phyloP scores from a whole-genome alignment of 306 rosid species.

The Betula pendula region DNA sequence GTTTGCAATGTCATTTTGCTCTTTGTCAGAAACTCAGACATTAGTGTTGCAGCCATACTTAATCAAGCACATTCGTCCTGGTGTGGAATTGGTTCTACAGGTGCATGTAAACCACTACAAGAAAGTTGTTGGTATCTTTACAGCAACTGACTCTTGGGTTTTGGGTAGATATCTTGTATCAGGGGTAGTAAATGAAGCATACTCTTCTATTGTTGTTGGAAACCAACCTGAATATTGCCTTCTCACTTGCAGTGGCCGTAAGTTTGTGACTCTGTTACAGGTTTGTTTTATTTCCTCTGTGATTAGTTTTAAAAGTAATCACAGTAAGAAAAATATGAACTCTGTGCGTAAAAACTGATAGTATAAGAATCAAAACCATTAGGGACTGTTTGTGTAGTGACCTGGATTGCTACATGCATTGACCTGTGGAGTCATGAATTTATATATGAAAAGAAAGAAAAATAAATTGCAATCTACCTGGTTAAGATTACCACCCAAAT shows the following conservation, averaged over 20 bases:
- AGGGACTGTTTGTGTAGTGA: neutral
- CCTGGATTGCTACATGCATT: neutral
- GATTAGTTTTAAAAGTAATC: neutral
- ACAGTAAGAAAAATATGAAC: slow-evolving; percentile 7
- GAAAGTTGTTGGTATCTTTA: slow-evolving; percentile 56
- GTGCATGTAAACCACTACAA: slow-evolving; percentile 56
- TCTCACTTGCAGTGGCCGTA: slow-evolving; percentile 69
- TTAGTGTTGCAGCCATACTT: slow-evolving; percentile 50
- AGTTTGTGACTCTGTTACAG: slow-evolving; percentile 65
- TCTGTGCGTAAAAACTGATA: neutral
- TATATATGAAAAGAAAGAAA: neutral
- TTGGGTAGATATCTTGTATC: slow-evolving; percentile 63
- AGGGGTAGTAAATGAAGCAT: slow-evolving; percentile 48
- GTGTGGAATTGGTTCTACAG: slow-evolving; percentile 52
- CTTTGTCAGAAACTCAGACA: slow-evolving; percentile 55
- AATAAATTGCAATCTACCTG: neutral
- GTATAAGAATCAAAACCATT: neutral
- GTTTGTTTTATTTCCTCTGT: slow-evolving; percentile 35
- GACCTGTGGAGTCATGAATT: neutral
- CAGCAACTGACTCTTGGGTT: slow-evolving; percentile 63
- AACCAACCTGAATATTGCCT: slow-evolving; percentile 57
- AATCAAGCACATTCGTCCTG: slow-evolving; percentile 48
- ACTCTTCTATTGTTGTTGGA: slow-evolving; percentile 34
- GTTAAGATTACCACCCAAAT: neutral
- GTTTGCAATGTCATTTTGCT: slow-evolving; percentile 52